Base-by-base conservation (phyloP, 2,329 filamentous ascomycete species). In the Hypomyces rosellus region DNA sequence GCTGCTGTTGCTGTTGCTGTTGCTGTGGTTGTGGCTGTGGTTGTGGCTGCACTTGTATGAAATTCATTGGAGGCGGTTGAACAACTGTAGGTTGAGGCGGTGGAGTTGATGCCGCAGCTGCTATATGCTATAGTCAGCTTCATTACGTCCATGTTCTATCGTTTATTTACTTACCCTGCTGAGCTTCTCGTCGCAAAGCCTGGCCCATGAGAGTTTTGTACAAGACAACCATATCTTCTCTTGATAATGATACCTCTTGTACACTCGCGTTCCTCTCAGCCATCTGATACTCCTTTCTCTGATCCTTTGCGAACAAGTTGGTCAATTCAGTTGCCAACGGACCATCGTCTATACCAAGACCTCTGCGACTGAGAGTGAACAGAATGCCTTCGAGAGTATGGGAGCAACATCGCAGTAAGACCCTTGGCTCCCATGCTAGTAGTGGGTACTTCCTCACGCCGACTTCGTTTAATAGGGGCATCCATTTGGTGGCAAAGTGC, bases 321-420 rank as follows among this genome's bases (percentile, higher is more conserved):
- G 54, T 58, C 18, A 67, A 48, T 5, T 55, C 34, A 3, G 41
- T 16, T 20, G 52, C 53, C n/a, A 45, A 5, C 13, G 49, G 43
- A 3, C 54, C 53, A 11, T 65, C 62, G 3, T 41, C 40, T 16
- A 63, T 30, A 2, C 59, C 58, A 33, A 69, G 54, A 1, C 46
- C 45, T 18, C 61, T 59, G 25, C 64, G 64, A 34, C 58, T 67
- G 34, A 59, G 51, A 11, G 55, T 64, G 41, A 67, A 70, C 1
- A 69, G 43, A 37, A 64, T 53, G 6, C 50, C 47, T 15, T 61
- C 58, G 5, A 67, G 42, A 3, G 53, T 45, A 5, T 37, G 37
- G 5, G 66, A 67, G 7, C 41, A 34, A 39, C 66, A 69, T 38
- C 46, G 45, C 2, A 70, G 50, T 4, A 44, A 6, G 1, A 48